Evolutionary conservation across 2,329 filamentous ascomycete species (phyloP), one percentile per base, ranked within the genome.

Genomic region (Claviceps sp.): DNA sequence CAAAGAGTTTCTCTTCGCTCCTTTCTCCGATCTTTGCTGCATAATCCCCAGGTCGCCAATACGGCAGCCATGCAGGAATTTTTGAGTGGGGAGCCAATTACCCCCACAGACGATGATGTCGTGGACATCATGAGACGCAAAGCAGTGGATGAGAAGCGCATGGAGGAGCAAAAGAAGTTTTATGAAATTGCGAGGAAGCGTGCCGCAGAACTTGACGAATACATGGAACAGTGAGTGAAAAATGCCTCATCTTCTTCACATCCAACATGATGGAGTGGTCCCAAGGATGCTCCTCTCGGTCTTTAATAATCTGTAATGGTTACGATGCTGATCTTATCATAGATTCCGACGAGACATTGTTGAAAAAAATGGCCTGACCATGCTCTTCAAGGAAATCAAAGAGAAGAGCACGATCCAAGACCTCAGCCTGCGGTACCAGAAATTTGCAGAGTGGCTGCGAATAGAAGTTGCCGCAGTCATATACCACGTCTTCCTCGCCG

Each of bases 381-480:
- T 86, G 65, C 77, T 98, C 0, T 97, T 98, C 68, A 78, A 85
- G 53, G 93, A 97, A 65, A 95, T 98, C 67, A 86, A 86, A 61
- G 84, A 89, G 52, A 97, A 97, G 71, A 77, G 87, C 54, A 88
- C 79, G 4, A 91, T 98, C 50, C 78, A 81, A 57, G 88, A 96
- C 59, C 77, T 98, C 50, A 95, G 88, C 62, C 84, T 94, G 11
- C 90, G 97, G 65, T 97, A 97, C 67, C 87, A 93, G 63, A 98
- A 97, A 66, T 97, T 98, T 64, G 91, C 91, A 18, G 93, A 98
- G 67, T 98, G 93, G 93, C 73, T 97, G 49, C 84, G 93, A 41
- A 98, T 98, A 62, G 93, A 98, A 70, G 84, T 98, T 48, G 93
- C 93, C 24, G 93, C 93, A 42, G 96, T 93, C 22, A 82, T 97